Evolutionary conservation across 495 filamentous ascomycete species (phyloP).

Genomic region (Penicillium tannophilum): DNA sequence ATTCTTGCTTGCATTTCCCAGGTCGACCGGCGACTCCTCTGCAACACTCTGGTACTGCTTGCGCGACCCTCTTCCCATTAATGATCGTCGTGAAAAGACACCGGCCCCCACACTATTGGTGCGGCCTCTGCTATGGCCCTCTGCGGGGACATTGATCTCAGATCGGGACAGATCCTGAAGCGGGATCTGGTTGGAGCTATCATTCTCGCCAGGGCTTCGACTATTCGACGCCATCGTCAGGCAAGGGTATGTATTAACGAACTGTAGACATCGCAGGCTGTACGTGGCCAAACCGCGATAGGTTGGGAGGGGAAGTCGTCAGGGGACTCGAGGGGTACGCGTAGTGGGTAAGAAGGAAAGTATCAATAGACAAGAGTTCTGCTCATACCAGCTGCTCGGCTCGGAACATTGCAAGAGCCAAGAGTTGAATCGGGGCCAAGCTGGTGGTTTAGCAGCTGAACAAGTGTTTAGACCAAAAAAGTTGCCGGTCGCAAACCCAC

Average conservation of each 20-base stretch:
- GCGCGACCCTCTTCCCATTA: conserved; percentile 36
- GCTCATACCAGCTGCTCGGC: neutral
- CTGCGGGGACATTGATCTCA: conserved; percentile 30
- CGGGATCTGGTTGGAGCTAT: conserved; percentile 69
- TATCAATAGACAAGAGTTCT: neutral
- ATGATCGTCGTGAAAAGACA: conserved; percentile 40
- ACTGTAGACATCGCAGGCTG: conserved; percentile 47
- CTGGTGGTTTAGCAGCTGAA: conserved; percentile 6
- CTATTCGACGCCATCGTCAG: conserved; percentile 64
- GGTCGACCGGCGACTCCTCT: conserved; percentile 53
- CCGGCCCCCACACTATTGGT: conserved; percentile 34
- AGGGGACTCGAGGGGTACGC: conserved; percentile 1
- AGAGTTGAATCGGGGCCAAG: conserved; percentile 11
- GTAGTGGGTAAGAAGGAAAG: neutral
- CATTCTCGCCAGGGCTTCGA: conserved; percentile 50
- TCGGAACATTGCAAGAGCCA: neutral
- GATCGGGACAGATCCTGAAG: conserved; percentile 75
- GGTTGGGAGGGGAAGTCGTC: neutral
- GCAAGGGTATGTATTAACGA: conserved; percentile 41
- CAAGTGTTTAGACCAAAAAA: conserved; percentile 14
- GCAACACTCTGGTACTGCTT: conserved; percentile 55
- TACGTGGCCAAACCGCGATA: conserved; percentile 6
- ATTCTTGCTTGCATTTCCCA: conserved; percentile 24
- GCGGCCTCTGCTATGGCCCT: conserved; percentile 33
- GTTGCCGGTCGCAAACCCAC: conserved; percentile 19